phyloP scores from a whole-genome alignment of 352 stramenopile genomes.

The Pythium monospermum region DNA sequence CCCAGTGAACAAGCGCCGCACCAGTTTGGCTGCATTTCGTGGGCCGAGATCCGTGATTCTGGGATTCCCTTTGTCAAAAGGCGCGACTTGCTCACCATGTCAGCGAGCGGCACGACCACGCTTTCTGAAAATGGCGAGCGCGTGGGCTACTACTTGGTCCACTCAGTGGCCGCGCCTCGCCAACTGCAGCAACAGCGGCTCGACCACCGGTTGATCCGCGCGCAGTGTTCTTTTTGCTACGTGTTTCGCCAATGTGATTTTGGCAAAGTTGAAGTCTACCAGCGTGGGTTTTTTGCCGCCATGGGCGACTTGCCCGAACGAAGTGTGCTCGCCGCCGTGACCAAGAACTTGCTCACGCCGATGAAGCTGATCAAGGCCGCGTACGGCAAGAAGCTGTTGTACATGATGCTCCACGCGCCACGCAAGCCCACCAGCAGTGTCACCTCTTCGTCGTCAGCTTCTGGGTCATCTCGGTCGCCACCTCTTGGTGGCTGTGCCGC shows the following conservation, averaged over 20 bases:
- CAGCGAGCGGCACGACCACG: background rate
- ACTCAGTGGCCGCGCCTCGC: constrained; percentile 5
- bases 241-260: background rate
- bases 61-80: background rate
- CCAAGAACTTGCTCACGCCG: background rate
- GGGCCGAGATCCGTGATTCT: background rate
- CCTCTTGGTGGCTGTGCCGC: background rate
- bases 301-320: constrained; percentile 4
- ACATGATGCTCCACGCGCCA: background rate
- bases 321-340: background rate
- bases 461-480: too few relatives aligned
- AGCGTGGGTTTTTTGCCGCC: constrained; percentile 1
- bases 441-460: too few relatives aligned
- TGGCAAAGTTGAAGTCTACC: constrained; percentile 1
- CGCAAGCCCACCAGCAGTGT: background rate
- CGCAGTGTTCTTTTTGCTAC: constrained; percentile 1
- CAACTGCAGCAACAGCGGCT: too few relatives aligned
- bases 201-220: background rate
- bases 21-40: background rate
- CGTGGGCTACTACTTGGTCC: constrained; percentile 10
- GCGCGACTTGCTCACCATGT: background rate
- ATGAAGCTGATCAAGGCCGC: background rate
- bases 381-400: constrained; percentile 3
- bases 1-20: background rate
- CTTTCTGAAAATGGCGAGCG: background rate